These are phyloP conservation scores for Kluyveromyces lactis DNA, from an alignment of 805 yeast species.

Conservation along the genomic window DNA sequence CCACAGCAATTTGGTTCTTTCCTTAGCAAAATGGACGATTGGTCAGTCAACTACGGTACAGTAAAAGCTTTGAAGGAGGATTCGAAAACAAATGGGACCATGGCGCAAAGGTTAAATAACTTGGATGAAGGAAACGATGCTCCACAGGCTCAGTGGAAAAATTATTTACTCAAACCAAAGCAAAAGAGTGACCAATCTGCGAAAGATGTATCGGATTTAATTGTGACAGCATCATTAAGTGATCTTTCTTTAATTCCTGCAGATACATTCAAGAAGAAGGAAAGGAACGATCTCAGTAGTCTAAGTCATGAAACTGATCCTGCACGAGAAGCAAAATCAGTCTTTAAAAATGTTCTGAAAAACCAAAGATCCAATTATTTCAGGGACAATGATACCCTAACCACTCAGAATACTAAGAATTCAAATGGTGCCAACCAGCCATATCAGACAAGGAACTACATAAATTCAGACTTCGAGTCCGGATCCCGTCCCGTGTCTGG, in stretches of 20 bases:
- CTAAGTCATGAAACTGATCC: slow-evolving; percentile 22
- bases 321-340: slow-evolving; percentile 22
- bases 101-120: background rate
- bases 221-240: slow-evolving; percentile 21
- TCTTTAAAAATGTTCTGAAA: slow-evolving; percentile 20
- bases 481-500: background rate
- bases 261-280: slow-evolving; percentile 19
- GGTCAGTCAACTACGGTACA: slow-evolving; percentile 21
- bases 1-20: slow-evolving; percentile 4
- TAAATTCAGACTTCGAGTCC: background rate
- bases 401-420: background rate
- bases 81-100: slow-evolving; percentile 3
- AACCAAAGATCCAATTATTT: slow-evolving; percentile 17
- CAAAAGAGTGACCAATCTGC: slow-evolving; percentile 1
- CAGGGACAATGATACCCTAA: slow-evolving; percentile 2
- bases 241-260: slow-evolving; percentile 23
- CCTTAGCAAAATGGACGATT: slow-evolving; percentile 15
- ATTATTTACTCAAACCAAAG: slow-evolving; percentile 11
- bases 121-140: slow-evolving; percentile 1
- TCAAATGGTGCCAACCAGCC: background rate
- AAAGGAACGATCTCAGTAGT: slow-evolving; percentile 2
- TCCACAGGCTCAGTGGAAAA: slow-evolving; percentile 21
- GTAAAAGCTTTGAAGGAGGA: slow-evolving; percentile 14
- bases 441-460: background rate
- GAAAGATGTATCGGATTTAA: slow-evolving; percentile 12